Conservation (phyloP, 139 green algal species). For the Edaphochlamys debaryana region DNA sequence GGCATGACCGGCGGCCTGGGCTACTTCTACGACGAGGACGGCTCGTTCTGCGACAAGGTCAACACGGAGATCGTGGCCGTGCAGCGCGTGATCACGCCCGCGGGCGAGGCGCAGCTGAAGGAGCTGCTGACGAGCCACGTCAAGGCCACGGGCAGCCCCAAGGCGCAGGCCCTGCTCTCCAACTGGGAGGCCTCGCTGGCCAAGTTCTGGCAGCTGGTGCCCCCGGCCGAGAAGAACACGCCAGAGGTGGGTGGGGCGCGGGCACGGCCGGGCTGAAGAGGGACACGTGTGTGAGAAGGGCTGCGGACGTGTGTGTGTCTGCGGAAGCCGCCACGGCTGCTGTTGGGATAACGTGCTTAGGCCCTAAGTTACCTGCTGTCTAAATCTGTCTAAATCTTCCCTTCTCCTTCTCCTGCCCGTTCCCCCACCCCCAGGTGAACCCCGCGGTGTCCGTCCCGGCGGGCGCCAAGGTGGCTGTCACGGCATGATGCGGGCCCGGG, state of each 20-base stretch:
- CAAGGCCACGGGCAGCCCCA: slow-evolving; percentile 82
- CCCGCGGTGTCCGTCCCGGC: slow-evolving; percentile 13
- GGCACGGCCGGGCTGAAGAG: too few species aligned
- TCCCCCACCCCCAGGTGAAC: too few species aligned
- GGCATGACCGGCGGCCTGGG: slow-evolving; percentile 98
- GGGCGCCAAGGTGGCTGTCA: slow-evolving; percentile 15
- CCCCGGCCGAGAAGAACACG: slow-evolving; percentile 84
- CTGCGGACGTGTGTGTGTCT: too few species aligned
- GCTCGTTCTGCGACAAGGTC: slow-evolving; percentile 91
- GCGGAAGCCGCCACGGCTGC: too few species aligned
- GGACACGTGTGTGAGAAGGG: too few species aligned
- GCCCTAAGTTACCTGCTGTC: too few species aligned
- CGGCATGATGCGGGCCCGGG: too few species aligned
- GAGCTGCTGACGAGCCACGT: slow-evolving; percentile 86
- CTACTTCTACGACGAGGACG: slow-evolving; percentile 97
- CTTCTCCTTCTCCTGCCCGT: too few species aligned
- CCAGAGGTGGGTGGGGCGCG: too few species aligned
- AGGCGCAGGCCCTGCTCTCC: slow-evolving; percentile 79
- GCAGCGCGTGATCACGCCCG: slow-evolving; percentile 87
- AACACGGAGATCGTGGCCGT: slow-evolving; percentile 97
- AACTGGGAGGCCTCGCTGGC: slow-evolving; percentile 81
- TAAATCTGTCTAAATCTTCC: too few species aligned
- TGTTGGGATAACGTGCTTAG: too few species aligned
- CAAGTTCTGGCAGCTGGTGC: slow-evolving; percentile 98
- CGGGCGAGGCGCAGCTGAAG: slow-evolving; percentile 90